Evolutionary conservation across 2,329 filamentous ascomycete genomes (phyloP).

Genomic region (Trematosphaeria pertusa): DNA sequence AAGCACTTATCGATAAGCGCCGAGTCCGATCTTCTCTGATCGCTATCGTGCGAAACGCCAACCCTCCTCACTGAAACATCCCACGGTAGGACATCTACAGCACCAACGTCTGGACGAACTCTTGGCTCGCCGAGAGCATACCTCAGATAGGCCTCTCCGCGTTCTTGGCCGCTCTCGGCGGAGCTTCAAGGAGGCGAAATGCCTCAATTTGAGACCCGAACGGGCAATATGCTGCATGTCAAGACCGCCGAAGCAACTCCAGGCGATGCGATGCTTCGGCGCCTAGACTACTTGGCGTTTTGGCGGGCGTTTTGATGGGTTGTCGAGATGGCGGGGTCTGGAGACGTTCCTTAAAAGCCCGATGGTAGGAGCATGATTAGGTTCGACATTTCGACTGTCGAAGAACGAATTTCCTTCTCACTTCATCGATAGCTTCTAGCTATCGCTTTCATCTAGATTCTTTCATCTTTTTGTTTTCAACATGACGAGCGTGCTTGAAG

Average conservation of each 20-base stretch:
- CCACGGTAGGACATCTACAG: slow-evolving; percentile 27
- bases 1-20: too few relatives aligned
- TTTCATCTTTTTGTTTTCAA: slow-evolving; percentile 1
- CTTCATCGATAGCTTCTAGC: neutral
- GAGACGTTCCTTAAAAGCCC: slow-evolving; percentile 15
- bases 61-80: slow-evolving; percentile 26
- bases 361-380: slow-evolving; percentile 9
- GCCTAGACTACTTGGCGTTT: slow-evolving; percentile 27
- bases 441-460: slow-evolving; percentile 6
- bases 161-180: slow-evolving; percentile 14
- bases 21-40: neutral
- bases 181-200: slow-evolving; percentile 12
- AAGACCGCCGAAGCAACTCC: slow-evolving; percentile 4
- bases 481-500: slow-evolving; percentile 24
- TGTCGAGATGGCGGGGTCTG: slow-evolving; percentile 1
- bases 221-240: slow-evolving; percentile 7
- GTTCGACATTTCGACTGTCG: too few relatives aligned
- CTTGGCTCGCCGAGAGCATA: slow-evolving; percentile 14
- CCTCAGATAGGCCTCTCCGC: slow-evolving; percentile 1
- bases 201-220: slow-evolving; percentile 7
- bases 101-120: slow-evolving; percentile 30
- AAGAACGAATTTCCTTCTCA: neutral
- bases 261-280: slow-evolving; percentile 10
- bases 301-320: neutral
- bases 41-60: slow-evolving; percentile 22